Conservation (phyloP, 306 rosid genomes). For the Casuarina equisetifolia region DNA sequence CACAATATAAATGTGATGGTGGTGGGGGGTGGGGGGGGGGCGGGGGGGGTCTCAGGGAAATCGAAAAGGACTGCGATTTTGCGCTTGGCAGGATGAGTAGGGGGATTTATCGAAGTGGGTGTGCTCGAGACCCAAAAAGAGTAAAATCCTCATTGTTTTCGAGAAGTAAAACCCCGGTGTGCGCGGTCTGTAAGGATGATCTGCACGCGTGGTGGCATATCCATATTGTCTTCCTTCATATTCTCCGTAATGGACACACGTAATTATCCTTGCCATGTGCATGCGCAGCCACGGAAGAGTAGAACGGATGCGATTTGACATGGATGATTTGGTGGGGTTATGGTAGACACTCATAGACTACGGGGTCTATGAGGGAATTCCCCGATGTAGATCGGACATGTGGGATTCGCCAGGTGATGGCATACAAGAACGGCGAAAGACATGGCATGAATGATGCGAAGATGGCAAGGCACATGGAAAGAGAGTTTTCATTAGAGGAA, state of each 20-base stretch:
- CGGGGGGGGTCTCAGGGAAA: slow-evolving; percentile 30
- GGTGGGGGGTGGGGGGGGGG: background rate
- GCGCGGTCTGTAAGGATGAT: slow-evolving; percentile 43
- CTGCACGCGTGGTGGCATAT: slow-evolving; percentile 30
- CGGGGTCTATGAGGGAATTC: background rate
- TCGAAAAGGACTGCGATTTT: slow-evolving; percentile 36
- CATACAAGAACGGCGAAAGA: background rate
- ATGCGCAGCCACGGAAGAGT: slow-evolving; percentile 16
- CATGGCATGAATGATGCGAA: slow-evolving; percentile 26
- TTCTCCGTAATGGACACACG: background rate
- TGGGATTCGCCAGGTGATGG: slow-evolving; percentile 9
- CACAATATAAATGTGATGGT: slow-evolving; percentile 34
- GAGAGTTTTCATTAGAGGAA: background rate
- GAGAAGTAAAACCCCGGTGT: slow-evolving; percentile 38
- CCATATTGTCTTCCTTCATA: slow-evolving; percentile 6
- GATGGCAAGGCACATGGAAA: slow-evolving; percentile 19
- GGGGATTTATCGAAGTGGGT: slow-evolving; percentile 43
- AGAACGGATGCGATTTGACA: background rate
- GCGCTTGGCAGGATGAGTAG: slow-evolving; percentile 28
- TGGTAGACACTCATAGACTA: background rate
- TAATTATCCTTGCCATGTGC: background rate
- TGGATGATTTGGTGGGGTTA: background rate
- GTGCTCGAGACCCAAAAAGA: slow-evolving; percentile 33
- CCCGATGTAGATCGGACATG: background rate
- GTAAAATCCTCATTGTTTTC: slow-evolving; percentile 52